Conservation (phyloP, 352 stramenopile genomes). For the Paralagenidium karlingii region DNA sequence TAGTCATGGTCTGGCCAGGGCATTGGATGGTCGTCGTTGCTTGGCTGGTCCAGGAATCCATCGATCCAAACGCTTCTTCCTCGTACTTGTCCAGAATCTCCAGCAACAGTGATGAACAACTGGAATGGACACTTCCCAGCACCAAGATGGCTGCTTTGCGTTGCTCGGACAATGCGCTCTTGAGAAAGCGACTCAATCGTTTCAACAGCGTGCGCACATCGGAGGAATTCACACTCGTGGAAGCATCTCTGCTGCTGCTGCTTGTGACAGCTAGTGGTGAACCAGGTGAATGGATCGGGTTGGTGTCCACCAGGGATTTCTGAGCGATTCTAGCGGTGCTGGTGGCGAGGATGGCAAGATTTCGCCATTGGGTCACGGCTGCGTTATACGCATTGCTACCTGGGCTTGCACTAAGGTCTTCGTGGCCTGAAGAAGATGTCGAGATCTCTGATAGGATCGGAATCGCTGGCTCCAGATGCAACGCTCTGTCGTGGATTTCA, state of each 20-base stretch:
- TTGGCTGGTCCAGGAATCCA: too few relatives aligned
- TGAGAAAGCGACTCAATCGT: conserved; percentile 36
- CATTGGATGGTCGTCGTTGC: too few relatives aligned
- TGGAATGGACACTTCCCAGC: conserved; percentile 24
- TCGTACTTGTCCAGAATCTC: conserved; percentile 47
- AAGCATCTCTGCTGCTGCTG: conserved; percentile 4
- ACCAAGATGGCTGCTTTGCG: conserved; percentile 36
- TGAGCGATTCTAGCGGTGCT: conserved; percentile 27
- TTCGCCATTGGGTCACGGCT: conserved; percentile 62
- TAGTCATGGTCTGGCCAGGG: too few relatives aligned
- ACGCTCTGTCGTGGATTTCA: conserved; percentile 42
- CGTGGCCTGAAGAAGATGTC: conserved; percentile 1
- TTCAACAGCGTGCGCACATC: conserved; percentile 30
- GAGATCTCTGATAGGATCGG: conserved; percentile 5
- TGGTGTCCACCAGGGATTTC: conserved; percentile 9
- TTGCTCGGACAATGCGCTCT: conserved; percentile 37
- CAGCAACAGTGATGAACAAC: conserved; percentile 18
- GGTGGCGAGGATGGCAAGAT: conserved; percentile 42
- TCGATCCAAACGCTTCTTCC: conserved; percentile 24
- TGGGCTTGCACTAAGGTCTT: conserved; percentile 1
- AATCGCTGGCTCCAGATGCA: conserved; percentile 47
- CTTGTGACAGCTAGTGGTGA: not conserved
- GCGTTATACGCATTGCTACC: conserved; percentile 14
- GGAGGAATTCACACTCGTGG: conserved; percentile 20
- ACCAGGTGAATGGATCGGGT: not conserved